Evolutionary conservation across 148 eudicot genomes (phyloP), one percentile per base, ranked within the genome.

Genomic region (Dianthus caryophyllus): DNA sequence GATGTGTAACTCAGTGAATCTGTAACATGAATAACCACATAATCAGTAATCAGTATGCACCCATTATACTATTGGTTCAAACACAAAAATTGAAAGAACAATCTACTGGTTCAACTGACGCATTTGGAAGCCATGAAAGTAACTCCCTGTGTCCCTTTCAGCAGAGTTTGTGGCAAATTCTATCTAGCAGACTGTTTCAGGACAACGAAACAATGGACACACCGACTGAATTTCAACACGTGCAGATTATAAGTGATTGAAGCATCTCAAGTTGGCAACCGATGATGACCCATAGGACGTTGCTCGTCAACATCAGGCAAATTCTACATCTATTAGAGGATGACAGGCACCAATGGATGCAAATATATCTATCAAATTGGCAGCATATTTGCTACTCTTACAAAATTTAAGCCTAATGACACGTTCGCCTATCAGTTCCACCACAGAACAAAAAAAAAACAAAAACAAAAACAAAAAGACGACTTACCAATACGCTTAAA

Each of bases 1-100:
- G 92, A 88, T 31, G 88, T 82, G 77, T 82, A 81, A 17, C 84
- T 65, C 67, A 88, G 72, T 31, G 96, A 83, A 82, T 88, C 95
- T 88, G 87, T 76, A 77, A 66, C 9, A 64, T 36, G 46, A 38
- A 65, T 39, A 68, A 25, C 24, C 47, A 44, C 44, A 5, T 44
- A 44, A 43, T 44, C 20, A 64, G 36, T 33, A 33, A 3, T 33
- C n/a, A n/a, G n/a, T 59, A 53, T 21, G 65, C 43, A 27, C 11
- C 39, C 24, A 50, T 22, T 38, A 22, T 50, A 20, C 38, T 18
- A n/a, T n/a, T n/a, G n/a, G 27, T 25, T 29, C 58, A 29, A 60
- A 30, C 61, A 24, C 20, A 59, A 10, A 54, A 0, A 33, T 7
- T n/a, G n/a, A n/a, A n/a, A n/a, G n/a, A n/a, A n/a, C n/a, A n/a